Base-by-base conservation (phyloP, 192 early-diverging fungal species). In the Mortierella alpina region DNA sequence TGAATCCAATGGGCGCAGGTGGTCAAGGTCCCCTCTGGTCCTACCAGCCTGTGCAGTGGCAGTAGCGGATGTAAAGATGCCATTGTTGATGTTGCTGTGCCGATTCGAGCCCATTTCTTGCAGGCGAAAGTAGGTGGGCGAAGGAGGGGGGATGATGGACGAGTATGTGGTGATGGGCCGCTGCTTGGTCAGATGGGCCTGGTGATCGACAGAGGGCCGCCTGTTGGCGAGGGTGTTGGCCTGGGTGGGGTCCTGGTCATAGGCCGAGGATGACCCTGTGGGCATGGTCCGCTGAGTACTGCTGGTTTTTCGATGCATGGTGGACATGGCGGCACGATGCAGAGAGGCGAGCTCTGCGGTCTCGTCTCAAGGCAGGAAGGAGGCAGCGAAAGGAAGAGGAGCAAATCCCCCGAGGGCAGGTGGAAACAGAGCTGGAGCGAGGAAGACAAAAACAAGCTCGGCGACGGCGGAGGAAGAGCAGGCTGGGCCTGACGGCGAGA, bases 141-240 rank as follows among this genome's bases (percentile, higher is more conserved):
- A 79, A 13, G 75, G 75, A 7, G 75, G 75, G 6, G 75, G 75
- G 48, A 79, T 79, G 23, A 79, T 63, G 14, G 68, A 42, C 0
- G 75, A 71, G 46, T 79, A 79, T 6, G 68, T 47, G 23, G 75
- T 79, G 63, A 72, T n/a, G 52, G 75, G 75, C 6, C 75, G 68
- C 58, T 79, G 75, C 50, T 79, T 79, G 22, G 55, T 20, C 11
- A 70, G 4, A 11, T 63, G 45, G 14, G 49, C 44, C n/a, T 70
- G 62, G 11, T 58, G 66, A 66, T 80, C 77, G 45, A 50, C 57
- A 22, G 68, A 70, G 31, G 42, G 44, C 2, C 77, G 64, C 50
- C 77, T 71, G 66, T 80, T 80, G 60, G 77, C 77, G 48, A 80
- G 77, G 23, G 77, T 80, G 50, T 80, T 80, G 48, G 77, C 69